phyloP scores from a whole-genome alignment of 305 asterid species.

The Fraxinus ornus region DNA sequence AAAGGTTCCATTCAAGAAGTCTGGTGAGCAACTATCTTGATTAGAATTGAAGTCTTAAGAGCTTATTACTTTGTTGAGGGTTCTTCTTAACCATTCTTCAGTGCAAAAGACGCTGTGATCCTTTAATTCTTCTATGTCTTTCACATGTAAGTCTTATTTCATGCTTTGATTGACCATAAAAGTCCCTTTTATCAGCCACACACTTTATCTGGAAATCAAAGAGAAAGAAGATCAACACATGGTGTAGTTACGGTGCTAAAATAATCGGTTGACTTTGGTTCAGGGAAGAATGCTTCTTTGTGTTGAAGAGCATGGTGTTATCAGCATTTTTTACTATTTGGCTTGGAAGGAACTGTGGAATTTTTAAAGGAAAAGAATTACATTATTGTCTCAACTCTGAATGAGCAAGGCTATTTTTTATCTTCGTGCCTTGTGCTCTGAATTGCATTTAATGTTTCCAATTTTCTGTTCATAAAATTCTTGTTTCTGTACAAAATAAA shows the following conservation, averaged over 20 bases:
- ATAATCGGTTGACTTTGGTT: neutral
- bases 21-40: neutral
- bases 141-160: neutral
- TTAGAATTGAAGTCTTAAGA: neutral
- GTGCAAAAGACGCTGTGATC: neutral
- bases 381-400: neutral
- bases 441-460: neutral
- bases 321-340: neutral
- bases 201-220: neutral
- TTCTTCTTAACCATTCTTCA: neutral
- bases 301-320: neutral
- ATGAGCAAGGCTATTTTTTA: neutral
- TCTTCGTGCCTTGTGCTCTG: neutral
- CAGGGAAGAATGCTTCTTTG: neutral
- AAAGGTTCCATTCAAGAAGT: neutral
- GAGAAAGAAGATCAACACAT: neutral
- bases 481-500: neutral
- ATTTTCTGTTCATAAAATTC: neutral
- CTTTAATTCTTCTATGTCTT: neutral
- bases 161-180: neutral
- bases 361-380: neutral
- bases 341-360: neutral
- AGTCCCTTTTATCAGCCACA: neutral
- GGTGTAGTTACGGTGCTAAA: neutral
- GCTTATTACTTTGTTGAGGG: neutral